These are phyloP conservation scores for Coelastrella sp. DNA, from an alignment of 139 green algal species.

Conservation along the genomic window DNA sequence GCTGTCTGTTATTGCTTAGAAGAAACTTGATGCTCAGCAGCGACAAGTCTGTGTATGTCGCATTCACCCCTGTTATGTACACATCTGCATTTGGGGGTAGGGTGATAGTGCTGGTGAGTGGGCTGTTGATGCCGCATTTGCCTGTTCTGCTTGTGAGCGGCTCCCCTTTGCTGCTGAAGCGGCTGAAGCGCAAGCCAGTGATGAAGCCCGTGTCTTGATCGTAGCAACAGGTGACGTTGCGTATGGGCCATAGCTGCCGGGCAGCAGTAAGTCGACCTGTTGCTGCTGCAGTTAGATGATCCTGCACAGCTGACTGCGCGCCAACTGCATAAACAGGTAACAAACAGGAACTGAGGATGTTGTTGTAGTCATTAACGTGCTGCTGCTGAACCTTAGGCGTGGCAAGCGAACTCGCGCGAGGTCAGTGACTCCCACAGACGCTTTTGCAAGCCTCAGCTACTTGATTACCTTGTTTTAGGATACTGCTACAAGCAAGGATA, in stretches of 20 bases:
- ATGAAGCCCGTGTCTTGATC: background rate
- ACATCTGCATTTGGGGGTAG: background rate
- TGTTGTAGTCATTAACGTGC: no score
- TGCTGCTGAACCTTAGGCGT: no score
- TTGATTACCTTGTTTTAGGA: background rate
- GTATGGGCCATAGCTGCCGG: background rate
- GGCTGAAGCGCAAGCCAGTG: background rate
- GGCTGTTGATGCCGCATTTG: background rate
- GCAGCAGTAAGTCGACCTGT: background rate
- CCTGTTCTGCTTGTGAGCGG: background rate
- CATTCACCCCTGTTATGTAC: background rate
- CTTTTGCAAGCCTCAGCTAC: no score
- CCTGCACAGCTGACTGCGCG: background rate
- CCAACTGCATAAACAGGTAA: background rate
- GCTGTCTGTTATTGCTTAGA: background rate
- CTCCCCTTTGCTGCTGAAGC: background rate
- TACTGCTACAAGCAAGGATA: background rate
- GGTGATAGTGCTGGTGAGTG: background rate
- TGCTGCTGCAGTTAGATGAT: background rate
- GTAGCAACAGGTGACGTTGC: background rate
- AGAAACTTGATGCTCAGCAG: background rate
- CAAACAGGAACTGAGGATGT: no score
- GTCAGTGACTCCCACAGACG: no score
- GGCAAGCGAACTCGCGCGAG: no score
- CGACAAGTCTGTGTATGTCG: background rate